These are phyloP conservation scores for Pinus tabuliformis DNA, from an alignment of 75 land plant species.

Conservation along the genomic window DNA sequence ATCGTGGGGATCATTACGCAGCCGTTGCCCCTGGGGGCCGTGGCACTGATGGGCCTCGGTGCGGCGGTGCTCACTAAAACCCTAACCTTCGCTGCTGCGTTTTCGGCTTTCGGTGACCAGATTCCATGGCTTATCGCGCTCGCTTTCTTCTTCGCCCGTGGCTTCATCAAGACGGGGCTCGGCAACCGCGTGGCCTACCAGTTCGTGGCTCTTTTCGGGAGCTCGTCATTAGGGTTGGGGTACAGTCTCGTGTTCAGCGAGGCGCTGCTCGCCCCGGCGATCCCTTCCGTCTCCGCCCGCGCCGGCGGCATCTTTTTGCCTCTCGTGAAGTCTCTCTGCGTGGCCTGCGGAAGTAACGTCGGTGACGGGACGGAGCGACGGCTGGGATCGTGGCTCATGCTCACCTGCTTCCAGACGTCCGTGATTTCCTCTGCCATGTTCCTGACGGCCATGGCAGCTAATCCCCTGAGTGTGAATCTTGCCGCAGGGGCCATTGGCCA, in stretches of 20 bases:
- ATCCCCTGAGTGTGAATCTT: slow-evolving; percentile 83
- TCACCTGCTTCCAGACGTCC: slow-evolving; percentile 97
- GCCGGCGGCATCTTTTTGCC: slow-evolving; percentile 97
- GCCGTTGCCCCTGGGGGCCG: slow-evolving; percentile 93
- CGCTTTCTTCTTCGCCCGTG: slow-evolving; percentile 92
- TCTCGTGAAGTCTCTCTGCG: slow-evolving; percentile 85
- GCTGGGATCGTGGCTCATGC: slow-evolving; percentile 94
- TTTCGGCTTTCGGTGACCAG: slow-evolving; percentile 91
- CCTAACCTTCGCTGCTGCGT: slow-evolving; percentile 83
- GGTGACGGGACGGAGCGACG: slow-evolving; percentile 90
- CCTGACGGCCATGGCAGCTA: slow-evolving; percentile 96
- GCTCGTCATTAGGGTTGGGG: slow-evolving; percentile 74
- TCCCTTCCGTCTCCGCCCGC: slow-evolving; percentile 90
- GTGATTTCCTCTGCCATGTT: slow-evolving; percentile 96
- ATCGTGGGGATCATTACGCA: slow-evolving; percentile 94
- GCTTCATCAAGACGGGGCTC: slow-evolving; percentile 98
- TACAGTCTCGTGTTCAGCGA: slow-evolving; percentile 94
- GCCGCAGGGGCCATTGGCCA: slow-evolving; percentile 63
- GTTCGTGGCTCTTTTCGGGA: slow-evolving; percentile 86
- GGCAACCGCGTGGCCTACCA: slow-evolving; percentile 96
- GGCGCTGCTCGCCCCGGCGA: slow-evolving; percentile 95
- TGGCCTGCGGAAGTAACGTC: slow-evolving; percentile 84
- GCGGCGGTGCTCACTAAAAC: slow-evolving; percentile 91
- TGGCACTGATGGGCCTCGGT: slow-evolving; percentile 91
- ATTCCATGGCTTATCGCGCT: slow-evolving; percentile 97